Base-by-base conservation (phyloP, 129 eudicot genomes). In the Tagetes patula region DNA sequence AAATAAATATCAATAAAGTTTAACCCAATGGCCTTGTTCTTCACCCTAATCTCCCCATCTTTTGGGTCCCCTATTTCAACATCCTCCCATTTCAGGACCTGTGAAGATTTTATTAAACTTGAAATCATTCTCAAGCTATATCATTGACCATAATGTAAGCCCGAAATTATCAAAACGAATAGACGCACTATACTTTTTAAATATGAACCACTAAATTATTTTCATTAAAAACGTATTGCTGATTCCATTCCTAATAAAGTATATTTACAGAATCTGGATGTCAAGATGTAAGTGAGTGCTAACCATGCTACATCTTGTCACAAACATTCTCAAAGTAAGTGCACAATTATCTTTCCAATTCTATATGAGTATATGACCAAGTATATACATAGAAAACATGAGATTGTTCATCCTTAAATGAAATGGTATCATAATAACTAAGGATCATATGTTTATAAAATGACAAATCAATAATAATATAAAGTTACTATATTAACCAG, bases 381-480 rank as follows among this genome's bases (percentile, higher is more conserved):
- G 31, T 27, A 71, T 39, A 55, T 30, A 27, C 40, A 54, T 27
- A 10, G 33, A 39, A 42, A 12, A 70, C 27, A 9, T 40, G 8
- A 70, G 39, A 38, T 65, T 70, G 3, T 39, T 38, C 36, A 70
- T 70, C 13, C 10, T 71, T 37, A 71, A 9, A 70, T 37, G 37
- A 8, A 50, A n/a, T 32, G 40, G 38, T 52, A 14, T 11, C 40
- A 46, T 11, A 31, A 67, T 47, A 67, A 67, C 64, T 37, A 36
- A 43, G 13, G 4, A 63, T 14, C 49, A 64, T 64, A 7, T 8
- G 8, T 59, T 55, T 4, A 38, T 36, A 70, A 7, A 70, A 36
- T 10, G 11, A 50, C 41, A 32, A 54, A 4, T 42, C 4, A 4
- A 37, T 11, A n/a, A 48, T 13, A 69, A 0, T 4, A 41, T 27